These are phyloP conservation scores for Phytophthora idaei DNA, from an alignment of 352 stramenopile species.

Conservation along the genomic window DNA sequence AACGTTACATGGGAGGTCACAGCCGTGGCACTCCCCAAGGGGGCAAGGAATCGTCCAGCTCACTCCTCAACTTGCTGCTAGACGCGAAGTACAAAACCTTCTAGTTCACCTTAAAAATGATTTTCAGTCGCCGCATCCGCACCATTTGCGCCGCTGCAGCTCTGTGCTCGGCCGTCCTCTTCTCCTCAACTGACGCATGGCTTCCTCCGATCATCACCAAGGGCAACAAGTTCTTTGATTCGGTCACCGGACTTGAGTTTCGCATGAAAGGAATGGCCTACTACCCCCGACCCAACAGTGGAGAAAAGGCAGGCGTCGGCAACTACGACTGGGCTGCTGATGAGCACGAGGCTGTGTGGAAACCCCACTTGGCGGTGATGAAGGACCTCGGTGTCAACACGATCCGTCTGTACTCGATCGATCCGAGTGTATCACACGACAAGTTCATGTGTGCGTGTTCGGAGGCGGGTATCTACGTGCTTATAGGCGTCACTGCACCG, in stretches of 20 bases:
- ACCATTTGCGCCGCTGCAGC: constrained; percentile 18
- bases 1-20: constrained; percentile 28
- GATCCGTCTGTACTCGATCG: constrained; percentile 71
- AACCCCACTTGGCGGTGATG: constrained; percentile 55
- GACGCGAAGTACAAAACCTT: constrained; percentile 12
- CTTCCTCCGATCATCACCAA: constrained; percentile 57
- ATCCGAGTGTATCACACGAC: constrained; percentile 69
- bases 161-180: constrained; percentile 12
- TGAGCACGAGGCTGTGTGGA: constrained; percentile 64
- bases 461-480: constrained; percentile 76
- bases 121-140: constrained; percentile 20
- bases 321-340: constrained; percentile 79
- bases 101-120: constrained; percentile 12
- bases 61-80: constrained; percentile 26
- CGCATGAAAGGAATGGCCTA: constrained; percentile 81
- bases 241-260: constrained; percentile 65
- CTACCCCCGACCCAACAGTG: constrained; percentile 70
- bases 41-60: neutral
- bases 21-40: neutral
- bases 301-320: constrained; percentile 50
- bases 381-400: constrained; percentile 72
- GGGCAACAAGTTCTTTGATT: constrained; percentile 90
- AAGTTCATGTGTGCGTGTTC: constrained; percentile 85
- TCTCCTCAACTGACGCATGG: constrained; percentile 40
- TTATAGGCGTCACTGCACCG: constrained; percentile 69